Conservation (phyloP, 2,329 filamentous ascomycete genomes). For the Tolypocladium album region DNA sequence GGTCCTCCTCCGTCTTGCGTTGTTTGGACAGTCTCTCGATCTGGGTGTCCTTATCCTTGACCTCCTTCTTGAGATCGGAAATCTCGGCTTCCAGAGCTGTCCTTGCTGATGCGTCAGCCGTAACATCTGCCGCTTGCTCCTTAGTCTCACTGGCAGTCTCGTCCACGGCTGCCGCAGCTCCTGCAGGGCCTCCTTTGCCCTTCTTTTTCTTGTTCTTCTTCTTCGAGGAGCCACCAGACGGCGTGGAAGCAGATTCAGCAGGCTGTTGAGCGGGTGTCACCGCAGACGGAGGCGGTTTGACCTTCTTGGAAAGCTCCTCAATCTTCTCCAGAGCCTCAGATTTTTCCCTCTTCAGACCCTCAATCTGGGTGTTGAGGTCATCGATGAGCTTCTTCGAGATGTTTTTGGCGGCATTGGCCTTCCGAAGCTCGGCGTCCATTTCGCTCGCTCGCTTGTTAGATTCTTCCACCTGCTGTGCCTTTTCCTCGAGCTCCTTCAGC, state of each 20-base stretch:
- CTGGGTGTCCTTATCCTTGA: constrained; percentile 56
- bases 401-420: constrained; percentile 25
- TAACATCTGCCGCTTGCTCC: constrained; percentile 2
- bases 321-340: constrained; percentile 20
- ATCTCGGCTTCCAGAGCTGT: constrained; percentile 38
- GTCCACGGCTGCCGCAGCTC: constrained; percentile 18
- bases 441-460: constrained; percentile 23
- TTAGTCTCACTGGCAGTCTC: constrained; percentile 22
- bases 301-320: constrained; percentile 31
- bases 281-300: constrained; percentile 19
- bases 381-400: constrained; percentile 31
- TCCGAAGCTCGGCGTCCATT: constrained; percentile 29
- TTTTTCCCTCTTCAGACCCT: constrained; percentile 21
- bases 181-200: constrained; percentile 56
- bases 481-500: constrained; percentile 31
- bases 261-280: constrained; percentile 10
- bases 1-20: constrained; percentile 64
- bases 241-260: constrained; percentile 13
- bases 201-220: constrained; percentile 87
- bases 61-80: constrained; percentile 36
- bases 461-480: constrained; percentile 21
- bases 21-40: constrained; percentile 63
- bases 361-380: constrained; percentile 25
- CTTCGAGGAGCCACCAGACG: constrained; percentile 17
- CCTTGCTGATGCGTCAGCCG: constrained; percentile 13